These are phyloP conservation scores for Lepiota brunneoincarnata DNA, from an alignment of 768 basidiomycete genomes.

Conservation along the genomic window DNA sequence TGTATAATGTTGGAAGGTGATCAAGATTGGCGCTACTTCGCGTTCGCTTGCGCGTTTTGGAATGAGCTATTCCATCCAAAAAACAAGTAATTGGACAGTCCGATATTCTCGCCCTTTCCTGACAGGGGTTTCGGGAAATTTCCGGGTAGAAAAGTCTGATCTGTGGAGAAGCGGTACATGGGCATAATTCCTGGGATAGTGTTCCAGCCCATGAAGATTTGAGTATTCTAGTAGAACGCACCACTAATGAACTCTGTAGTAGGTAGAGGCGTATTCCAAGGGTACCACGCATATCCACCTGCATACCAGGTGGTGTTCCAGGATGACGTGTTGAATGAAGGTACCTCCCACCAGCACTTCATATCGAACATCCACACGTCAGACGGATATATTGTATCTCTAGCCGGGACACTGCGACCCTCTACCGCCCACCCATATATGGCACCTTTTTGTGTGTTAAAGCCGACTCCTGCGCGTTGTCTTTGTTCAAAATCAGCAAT, in stretches of 20 bases:
- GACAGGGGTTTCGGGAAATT: not conserved
- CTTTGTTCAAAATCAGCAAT: not conserved
- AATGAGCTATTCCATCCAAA: slow-evolving; percentile 1
- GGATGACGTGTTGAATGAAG: not conserved
- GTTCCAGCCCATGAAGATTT: too few relatives aligned
- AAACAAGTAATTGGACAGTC: not conserved
- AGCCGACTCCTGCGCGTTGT: not conserved
- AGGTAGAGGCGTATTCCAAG: not conserved
- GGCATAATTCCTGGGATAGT: not conserved
- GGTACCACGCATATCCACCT: not conserved
- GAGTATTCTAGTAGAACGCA: not conserved
- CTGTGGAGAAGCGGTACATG: not conserved
- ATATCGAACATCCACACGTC: not conserved
- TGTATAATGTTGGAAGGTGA: not conserved
- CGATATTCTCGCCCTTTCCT: not conserved
- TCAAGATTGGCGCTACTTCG: not conserved
- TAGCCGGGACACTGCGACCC: not conserved
- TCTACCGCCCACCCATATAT: not conserved
- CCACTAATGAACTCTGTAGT: not conserved
- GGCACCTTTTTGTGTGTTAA: not conserved
- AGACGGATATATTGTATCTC: not conserved
- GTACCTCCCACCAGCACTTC: not conserved
- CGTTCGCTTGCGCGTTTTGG: not conserved
- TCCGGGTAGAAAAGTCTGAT: not conserved
- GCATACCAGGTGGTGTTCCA: slow-evolving; percentile 4